Evolutionary conservation across 257 asterid genomes (phyloP).

Genomic region (Penstemon davidsonii): DNA sequence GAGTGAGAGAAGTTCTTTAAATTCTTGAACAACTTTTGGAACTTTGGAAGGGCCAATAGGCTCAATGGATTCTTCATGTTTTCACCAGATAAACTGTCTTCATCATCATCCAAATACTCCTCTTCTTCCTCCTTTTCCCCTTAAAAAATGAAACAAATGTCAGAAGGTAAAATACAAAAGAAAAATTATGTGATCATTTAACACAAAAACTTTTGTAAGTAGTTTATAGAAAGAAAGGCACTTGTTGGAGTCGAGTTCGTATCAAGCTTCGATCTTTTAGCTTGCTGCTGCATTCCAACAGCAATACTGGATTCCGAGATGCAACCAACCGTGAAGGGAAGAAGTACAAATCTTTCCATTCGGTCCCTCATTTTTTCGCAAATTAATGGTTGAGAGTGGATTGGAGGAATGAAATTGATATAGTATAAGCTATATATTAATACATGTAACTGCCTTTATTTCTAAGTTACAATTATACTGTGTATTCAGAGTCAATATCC

Average conservation of each 20-base stretch:
- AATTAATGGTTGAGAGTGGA: slow-evolving; percentile 30
- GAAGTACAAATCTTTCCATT: slow-evolving; percentile 59
- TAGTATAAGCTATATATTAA: slow-evolving; percentile 30
- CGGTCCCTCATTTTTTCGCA: slow-evolving; percentile 53
- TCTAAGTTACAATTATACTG: slow-evolving; percentile 50
- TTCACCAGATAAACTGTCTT: slow-evolving; percentile 43
- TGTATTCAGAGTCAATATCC: slow-evolving; percentile 40
- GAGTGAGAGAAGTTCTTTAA: slow-evolving; percentile 69
- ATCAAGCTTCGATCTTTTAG: slow-evolving; percentile 47
- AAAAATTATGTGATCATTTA: background rate
- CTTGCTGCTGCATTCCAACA: slow-evolving; percentile 50
- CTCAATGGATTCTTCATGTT: slow-evolving; percentile 50
- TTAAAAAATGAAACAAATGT: slow-evolving; percentile 29
- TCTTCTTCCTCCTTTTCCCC: slow-evolving; percentile 45
- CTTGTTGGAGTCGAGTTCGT: slow-evolving; percentile 50
- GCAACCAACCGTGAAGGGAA: slow-evolving; percentile 71
- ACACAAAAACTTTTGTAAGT: background rate
- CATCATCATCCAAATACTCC: slow-evolving; percentile 40
- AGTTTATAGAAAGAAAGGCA: slow-evolving; percentile 27
- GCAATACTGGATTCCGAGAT: slow-evolving; percentile 76
- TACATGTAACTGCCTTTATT: slow-evolving; percentile 37
- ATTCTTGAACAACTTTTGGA: slow-evolving; percentile 68
- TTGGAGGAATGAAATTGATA: slow-evolving; percentile 35
- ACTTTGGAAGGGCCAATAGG: slow-evolving; percentile 44
- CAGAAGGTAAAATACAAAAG: slow-evolving; percentile 15